Evolutionary conservation across 495 filamentous ascomycete species (phyloP), one percentile per base, ranked within the genome.

Genomic region (Hyaloscypha bicolor): DNA sequence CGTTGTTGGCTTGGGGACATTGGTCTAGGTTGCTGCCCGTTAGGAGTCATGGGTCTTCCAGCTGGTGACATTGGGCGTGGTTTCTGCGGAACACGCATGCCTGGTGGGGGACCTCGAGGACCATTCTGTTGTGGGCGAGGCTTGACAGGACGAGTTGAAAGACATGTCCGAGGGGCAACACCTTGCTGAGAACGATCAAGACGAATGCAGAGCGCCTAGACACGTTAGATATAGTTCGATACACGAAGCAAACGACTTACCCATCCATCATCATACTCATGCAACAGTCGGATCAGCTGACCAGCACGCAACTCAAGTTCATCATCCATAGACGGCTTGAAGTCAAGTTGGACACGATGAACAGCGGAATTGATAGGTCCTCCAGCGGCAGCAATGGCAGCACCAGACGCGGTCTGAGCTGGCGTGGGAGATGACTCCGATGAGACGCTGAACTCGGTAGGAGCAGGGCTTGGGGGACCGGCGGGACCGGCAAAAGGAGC

Each of bases 221-320:
- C 6, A 68, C 25, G 74, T 87, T 82, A 85, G 82, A 72, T 64
- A 45, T 16, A 45, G 52, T 8, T 67, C 33, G 58, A 30, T 64
- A 65, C 9, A 60, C 32, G 45, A 37, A 37, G 9, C 29, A 68
- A 22, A 64, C 30, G 4, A 83, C 89, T 83, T 87, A 93, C 91
- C 95, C 95, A 99, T 75, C 95, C 95, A 81, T 99, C 95, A 75
- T 99, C 96, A 76, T 98, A 99, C 77, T 97, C 94, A 70, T 98
- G 93, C 42, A 98, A 77, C 68, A 99, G 81, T 62, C 94, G 85
- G 33, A 98, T 91, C 4, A 99, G 83, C 63, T 93, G 86, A 69
- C 95, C 95, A 55, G 88, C 83, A 52, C 79, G 83, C 12, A 99
- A 86, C 53, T 83, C 90, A 71, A 99, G 78, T 76, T 99, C 95